Conservation (phyloP, 1,139 yeast genomes). For the Debaryomyces subglobosus region DNA sequence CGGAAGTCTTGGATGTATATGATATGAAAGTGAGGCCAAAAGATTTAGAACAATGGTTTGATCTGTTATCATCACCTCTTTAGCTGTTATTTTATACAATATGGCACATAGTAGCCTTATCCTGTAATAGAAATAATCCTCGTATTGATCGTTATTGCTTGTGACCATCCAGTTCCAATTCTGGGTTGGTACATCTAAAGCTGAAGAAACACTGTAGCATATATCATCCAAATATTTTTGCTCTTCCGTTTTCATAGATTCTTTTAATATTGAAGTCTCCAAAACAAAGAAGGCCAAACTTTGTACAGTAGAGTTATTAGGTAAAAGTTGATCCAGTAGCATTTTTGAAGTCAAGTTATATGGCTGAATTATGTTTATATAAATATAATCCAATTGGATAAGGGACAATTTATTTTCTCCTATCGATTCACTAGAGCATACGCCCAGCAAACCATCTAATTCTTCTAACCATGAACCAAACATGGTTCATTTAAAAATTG, state of each 20-base stretch:
- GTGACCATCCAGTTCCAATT: conserved; percentile 14
- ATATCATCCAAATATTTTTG: not conserved
- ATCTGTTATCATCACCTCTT: not conserved
- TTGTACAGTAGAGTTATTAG: not conserved
- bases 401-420: not conserved
- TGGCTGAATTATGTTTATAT: not conserved
- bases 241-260: not conserved
- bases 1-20: conserved; percentile 33
- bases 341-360: not conserved
- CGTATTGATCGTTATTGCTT: not conserved
- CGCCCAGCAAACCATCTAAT: not conserved
- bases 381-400: not conserved
- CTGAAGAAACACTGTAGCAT: not conserved
- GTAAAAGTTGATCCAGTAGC: not conserved
- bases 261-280: conserved; percentile 10
- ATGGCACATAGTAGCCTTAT: conserved; percentile 6
- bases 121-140: conserved; percentile 7
- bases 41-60: not conserved
- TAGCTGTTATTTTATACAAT: not conserved
- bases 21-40: conserved; percentile 18
- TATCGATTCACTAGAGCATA: not conserved
- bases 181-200: conserved; percentile 10
- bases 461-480: not conserved
- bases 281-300: conserved; percentile 8
- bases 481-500: not conserved